Percentiles rank a stretch among this genome's conserved stretches.
Evolutionary conservation across 2,329 filamentous ascomycete species (phyloP).

Genomic region (Pseudogymnoascus pannorum): DNA sequence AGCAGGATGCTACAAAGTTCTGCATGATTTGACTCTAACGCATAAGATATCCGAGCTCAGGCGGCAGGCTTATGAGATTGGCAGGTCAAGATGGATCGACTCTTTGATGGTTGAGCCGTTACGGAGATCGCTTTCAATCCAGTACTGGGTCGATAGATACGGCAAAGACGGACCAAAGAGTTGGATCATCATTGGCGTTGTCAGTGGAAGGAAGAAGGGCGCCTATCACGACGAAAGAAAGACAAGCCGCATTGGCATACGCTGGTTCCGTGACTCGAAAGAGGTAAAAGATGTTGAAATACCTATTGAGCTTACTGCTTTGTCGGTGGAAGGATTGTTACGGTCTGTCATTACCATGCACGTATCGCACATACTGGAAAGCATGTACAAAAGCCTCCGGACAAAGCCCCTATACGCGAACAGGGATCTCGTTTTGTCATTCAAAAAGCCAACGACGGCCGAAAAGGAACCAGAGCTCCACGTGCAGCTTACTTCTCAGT

Average conservation of each 20-base stretch:
- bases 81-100: slow-evolving; percentile 67
- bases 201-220: slow-evolving; percentile 50
- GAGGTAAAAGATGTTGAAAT: slow-evolving; percentile 66
- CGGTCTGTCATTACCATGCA: slow-evolving; percentile 70
- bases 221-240: slow-evolving; percentile 36
- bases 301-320: slow-evolving; percentile 53
- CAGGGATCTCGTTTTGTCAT: slow-evolving; percentile 49
- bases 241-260: slow-evolving; percentile 51
- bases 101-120: slow-evolving; percentile 70
- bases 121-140: slow-evolving; percentile 74
- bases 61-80: slow-evolving; percentile 67
- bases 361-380: slow-evolving; percentile 61
- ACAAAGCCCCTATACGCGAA: slow-evolving; percentile 54
- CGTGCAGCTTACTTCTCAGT: slow-evolving; percentile 60
- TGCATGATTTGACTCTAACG: slow-evolving; percentile 83
- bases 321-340: slow-evolving; percentile 70
- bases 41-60: slow-evolving; percentile 81
- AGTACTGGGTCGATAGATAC: slow-evolving; percentile 76
- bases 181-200: slow-evolving; percentile 83
- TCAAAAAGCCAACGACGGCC: slow-evolving; percentile 52
- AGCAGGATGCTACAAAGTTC: slow-evolving; percentile 71
- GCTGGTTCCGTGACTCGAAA: slow-evolving; percentile 81
- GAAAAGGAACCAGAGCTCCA: slow-evolving; percentile 61
- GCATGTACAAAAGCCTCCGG: slow-evolving; percentile 54
- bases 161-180: slow-evolving; percentile 58